Evolutionary conservation across 2,329 filamentous ascomycete species (phyloP).

Genomic region (Neofusicoccum sp.): DNA sequence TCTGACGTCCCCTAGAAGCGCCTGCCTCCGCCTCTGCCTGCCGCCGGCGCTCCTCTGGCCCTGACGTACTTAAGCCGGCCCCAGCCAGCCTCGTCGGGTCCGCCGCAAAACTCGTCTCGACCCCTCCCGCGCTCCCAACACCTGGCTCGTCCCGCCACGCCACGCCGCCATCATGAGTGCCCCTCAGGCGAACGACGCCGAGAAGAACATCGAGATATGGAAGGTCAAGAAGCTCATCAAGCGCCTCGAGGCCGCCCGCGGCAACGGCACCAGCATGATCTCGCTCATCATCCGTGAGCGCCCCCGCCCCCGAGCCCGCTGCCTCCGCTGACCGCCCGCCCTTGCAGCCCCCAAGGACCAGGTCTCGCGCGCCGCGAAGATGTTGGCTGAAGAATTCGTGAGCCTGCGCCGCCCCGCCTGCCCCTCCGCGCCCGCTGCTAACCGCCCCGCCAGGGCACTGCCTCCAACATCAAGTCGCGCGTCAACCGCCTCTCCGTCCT

Average conservation of each 20-base stretch:
- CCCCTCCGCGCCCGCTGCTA: conserved; percentile 14
- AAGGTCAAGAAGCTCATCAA: conserved; percentile 99
- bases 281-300: conserved; percentile 93
- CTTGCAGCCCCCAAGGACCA: conserved; percentile 90
- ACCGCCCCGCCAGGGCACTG: conserved; percentile 70
- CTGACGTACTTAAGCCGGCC: conserved; percentile 10
- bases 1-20: not conserved
- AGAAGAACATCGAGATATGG: conserved; percentile 95
- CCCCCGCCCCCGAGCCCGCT: not conserved
- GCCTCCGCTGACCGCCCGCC: conserved; percentile 16
- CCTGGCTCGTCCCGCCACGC: conserved; percentile 16
- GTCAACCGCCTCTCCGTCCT: conserved; percentile 98
- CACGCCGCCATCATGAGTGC: conserved; percentile 35
- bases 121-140: conserved; percentile 9
- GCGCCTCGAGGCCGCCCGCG: conserved; percentile 92
- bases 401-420: conserved; percentile 43
- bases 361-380: conserved; percentile 93
- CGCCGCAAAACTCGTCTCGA: conserved; percentile 20
- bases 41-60: conserved; percentile 9
- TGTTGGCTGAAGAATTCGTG: conserved; percentile 99
- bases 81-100: conserved; percentile 1
- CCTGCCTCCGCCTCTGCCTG: conserved; percentile 7
- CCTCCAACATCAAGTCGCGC: conserved; percentile 99
- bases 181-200: conserved; percentile 74
- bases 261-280: conserved; percentile 99